These are phyloP conservation scores for Amaranthus cruentus DNA, from an alignment of 148 eudicot genomes.

Conservation along the genomic window DNA sequence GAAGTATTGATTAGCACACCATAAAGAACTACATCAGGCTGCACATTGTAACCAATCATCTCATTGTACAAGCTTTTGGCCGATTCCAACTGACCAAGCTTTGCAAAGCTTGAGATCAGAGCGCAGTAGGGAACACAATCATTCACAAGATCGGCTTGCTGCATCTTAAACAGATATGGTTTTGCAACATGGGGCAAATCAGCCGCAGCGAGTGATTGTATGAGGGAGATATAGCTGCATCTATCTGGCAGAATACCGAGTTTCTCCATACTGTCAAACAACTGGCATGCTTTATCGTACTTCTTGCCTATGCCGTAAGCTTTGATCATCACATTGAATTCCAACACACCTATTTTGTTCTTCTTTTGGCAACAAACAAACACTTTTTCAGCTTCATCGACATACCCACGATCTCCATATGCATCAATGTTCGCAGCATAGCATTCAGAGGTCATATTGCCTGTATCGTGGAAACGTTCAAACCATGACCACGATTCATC, in stretches of 20 bases:
- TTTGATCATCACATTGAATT: slow-evolving; percentile 88
- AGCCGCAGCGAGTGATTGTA: slow-evolving; percentile 69
- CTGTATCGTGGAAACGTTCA: slow-evolving; percentile 58
- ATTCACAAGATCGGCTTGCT: slow-evolving; percentile 44
- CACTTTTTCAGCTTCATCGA: slow-evolving; percentile 65
- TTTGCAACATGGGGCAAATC: slow-evolving; percentile 68
- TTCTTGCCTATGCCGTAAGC: slow-evolving; percentile 76
- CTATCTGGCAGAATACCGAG: slow-evolving; percentile 59
- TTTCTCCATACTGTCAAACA: slow-evolving; percentile 67
- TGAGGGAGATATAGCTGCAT: slow-evolving; percentile 74
- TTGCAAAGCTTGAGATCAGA: slow-evolving; percentile 70
- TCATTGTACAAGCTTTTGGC: slow-evolving; percentile 55
- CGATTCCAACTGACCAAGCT: slow-evolving; percentile 52
- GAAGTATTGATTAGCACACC: slow-evolving; percentile 74
- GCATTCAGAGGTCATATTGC: slow-evolving; percentile 73
- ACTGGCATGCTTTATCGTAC: slow-evolving; percentile 58
- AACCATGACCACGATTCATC: slow-evolving; percentile 83
- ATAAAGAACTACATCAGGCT: slow-evolving; percentile 74
- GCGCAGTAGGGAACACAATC: slow-evolving; percentile 80
- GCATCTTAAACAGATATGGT: slow-evolving; percentile 71
- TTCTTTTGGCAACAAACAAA: slow-evolving; percentile 56
- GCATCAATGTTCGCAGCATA: slow-evolving; percentile 94
- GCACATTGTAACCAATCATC: slow-evolving; percentile 54
- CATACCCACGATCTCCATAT: slow-evolving; percentile 71
- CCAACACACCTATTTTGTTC: slow-evolving; percentile 49